Percentiles rank a stretch among this genome's conserved stretches.
These are phyloP conservation scores for Umbelopsis sp. DNA, from an alignment of 371 early-diverging fungal genomes.

Conservation along the genomic window DNA sequence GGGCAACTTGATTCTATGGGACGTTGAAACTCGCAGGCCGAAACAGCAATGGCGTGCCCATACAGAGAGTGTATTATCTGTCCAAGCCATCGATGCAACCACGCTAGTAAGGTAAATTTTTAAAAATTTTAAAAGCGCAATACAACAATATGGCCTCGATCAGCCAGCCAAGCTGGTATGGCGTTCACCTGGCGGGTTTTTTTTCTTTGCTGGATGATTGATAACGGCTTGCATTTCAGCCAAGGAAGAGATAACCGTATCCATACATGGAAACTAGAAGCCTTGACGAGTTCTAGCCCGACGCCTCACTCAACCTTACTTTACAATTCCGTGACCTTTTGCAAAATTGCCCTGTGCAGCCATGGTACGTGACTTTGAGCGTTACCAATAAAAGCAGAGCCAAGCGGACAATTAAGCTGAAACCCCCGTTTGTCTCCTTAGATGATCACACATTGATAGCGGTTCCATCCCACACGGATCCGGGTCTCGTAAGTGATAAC, in stretches of 20 bases:
- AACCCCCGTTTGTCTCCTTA: neutral
- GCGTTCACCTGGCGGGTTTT: too few relatives aligned
- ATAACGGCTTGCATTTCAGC: slow-evolving; percentile 26
- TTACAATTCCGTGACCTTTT: slow-evolving; percentile 47
- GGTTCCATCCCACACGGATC: slow-evolving; percentile 35
- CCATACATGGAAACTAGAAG: slow-evolving; percentile 44
- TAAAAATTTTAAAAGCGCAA: neutral
- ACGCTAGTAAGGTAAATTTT: slow-evolving; percentile 35
- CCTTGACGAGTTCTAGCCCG: slow-evolving; percentile 21
- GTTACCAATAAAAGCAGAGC: neutral
- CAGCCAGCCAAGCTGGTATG: too few relatives aligned
- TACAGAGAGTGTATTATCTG: slow-evolving; percentile 35
- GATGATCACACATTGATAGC: slow-evolving; percentile 26
- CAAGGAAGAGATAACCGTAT: slow-evolving; percentile 56
- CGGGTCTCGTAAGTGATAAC: slow-evolving; percentile 29
- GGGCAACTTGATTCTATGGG: slow-evolving; percentile 46
- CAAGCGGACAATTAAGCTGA: neutral
- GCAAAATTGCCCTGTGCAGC: slow-evolving; percentile 38
- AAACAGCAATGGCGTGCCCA: slow-evolving; percentile 48
- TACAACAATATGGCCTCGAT: too few relatives aligned
- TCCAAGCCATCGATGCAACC: slow-evolving; percentile 22
- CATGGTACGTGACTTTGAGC: slow-evolving; percentile 14
- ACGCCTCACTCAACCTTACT: slow-evolving; percentile 28
- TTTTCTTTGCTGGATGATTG: too few relatives aligned
- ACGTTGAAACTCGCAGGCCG: slow-evolving; percentile 39